Percentiles rank a stretch among this genome's conserved stretches.
Conservation (phyloP, 768 basidiomycete genomes). For the Boletales sp. region DNA sequence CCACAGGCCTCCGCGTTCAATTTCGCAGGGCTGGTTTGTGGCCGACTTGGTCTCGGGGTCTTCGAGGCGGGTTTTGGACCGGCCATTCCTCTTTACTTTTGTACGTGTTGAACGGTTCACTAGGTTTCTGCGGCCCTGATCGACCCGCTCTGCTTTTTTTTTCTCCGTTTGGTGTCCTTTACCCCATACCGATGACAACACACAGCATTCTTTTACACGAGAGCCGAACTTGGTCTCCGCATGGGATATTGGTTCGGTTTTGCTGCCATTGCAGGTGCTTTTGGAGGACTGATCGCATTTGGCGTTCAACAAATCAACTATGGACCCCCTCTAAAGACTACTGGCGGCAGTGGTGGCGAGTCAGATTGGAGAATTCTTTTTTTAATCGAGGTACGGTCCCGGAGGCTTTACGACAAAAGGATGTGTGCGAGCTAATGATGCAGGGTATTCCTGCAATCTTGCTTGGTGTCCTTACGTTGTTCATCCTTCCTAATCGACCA, state of each 20-base stretch:
- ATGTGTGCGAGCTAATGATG: not conserved
- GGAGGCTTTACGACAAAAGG: not conserved
- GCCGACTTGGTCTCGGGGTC: constrained; percentile 62
- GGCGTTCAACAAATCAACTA: constrained; percentile 68
- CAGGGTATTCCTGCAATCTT: constrained; percentile 67
- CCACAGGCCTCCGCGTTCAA: constrained; percentile 57
- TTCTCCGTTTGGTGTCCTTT: not conserved
- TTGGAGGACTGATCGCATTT: constrained; percentile 81
- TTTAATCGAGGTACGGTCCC: constrained; percentile 57
- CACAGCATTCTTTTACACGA: constrained; percentile 77
- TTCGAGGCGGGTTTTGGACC: constrained; percentile 81
- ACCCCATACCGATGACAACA: not conserved
- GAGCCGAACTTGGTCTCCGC: constrained; percentile 67
- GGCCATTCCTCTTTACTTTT: constrained; percentile 74
- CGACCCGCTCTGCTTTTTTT: not conserved
- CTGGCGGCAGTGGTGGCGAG: constrained; percentile 25
- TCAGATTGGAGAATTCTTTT: constrained; percentile 47
- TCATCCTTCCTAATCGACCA: constrained; percentile 65
- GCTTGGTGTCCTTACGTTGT: constrained; percentile 53
- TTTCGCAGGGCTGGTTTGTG: constrained; percentile 54
- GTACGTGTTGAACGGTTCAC: constrained; percentile 37
- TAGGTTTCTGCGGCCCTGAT: too few relatives aligned
- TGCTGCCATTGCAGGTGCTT: constrained; percentile 80
- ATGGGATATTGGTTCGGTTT: constrained; percentile 84
- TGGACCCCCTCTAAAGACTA: constrained; percentile 20